These are phyloP conservation scores for Bassia scoparia DNA, from an alignment of 148 eudicot genomes.

Conservation along the genomic window DNA sequence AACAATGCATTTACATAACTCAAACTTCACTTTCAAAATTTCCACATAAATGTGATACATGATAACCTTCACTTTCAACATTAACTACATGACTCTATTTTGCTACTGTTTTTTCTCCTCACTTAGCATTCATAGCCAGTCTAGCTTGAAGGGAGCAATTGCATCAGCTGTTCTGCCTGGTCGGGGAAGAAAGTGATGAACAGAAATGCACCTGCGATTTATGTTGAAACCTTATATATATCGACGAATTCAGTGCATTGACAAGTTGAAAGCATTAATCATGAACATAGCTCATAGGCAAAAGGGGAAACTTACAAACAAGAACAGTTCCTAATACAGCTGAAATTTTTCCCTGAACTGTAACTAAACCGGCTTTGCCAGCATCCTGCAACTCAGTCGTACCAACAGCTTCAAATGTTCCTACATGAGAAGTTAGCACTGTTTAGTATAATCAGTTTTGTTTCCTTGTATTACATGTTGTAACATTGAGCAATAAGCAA, in stretches of 20 bases:
- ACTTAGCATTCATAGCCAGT: neutral
- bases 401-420: constrained; percentile 81
- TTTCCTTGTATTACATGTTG: neutral
- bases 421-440: constrained; percentile 29
- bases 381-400: constrained; percentile 82
- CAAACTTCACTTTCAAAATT: constrained; percentile 11
- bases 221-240: neutral
- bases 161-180: constrained; percentile 70
- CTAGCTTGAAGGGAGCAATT: constrained; percentile 54
- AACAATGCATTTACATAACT: constrained; percentile 9
- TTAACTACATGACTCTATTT: neutral
- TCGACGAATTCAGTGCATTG: neutral
- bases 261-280: no score
- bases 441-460: neutral
- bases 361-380: constrained; percentile 87
- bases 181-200: constrained; percentile 80
- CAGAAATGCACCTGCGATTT: constrained; percentile 56
- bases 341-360: constrained; percentile 88
- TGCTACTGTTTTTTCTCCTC: neutral
- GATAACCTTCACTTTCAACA: neutral
- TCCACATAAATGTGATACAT: no score
- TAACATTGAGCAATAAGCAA: neutral
- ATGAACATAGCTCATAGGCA: no score
- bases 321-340: constrained; percentile 94
- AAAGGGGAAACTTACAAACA: constrained; percentile 54